Base-by-base conservation (phyloP, 2,329 filamentous ascomycete genomes). In the Nemania sp. region DNA sequence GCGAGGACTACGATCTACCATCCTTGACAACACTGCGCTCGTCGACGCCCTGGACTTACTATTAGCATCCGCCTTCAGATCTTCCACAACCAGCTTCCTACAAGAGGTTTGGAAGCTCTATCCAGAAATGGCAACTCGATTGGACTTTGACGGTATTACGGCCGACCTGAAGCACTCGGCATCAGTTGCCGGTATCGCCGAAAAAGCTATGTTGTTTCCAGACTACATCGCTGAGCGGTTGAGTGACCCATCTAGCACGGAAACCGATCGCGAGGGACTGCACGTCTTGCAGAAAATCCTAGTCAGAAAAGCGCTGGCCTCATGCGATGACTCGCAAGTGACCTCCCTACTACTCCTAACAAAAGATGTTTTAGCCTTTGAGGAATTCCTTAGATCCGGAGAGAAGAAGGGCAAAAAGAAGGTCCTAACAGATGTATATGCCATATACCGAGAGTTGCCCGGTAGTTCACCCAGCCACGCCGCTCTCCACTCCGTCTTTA, bases 401-500 rank as follows among this genome's bases (percentile, higher is more conserved):
- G 29, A 78, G 66, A 70, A 77, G 70, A 67, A 72, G 64, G 52
- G 74, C 47, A 72, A 79, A 57, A 56, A 68, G 13, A 73, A 76
- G 27, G 74, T 82, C 29, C 78, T 85, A 0, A 73, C 77, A 0
- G 74, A 81, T 2, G 79, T 86, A 10, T 88, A 88, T 73, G 73
- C 76, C 15, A 75, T 79, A 26, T 87, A 86, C 68, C 82, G 85
- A 35, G 65, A 78, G 15, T 72, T 87, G 13, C 79, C 82, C 1
- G 75, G 73, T 8, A 79, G 77, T 27, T 74, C 73, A 32, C 81
- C 85, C 1, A 77, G 80, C 11, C 73, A 78, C 13, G 62, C 72
- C 0, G 78, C 85, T 15, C 76, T 88, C 5, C 79, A 80, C 49
- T 77, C 77, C 60, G 80, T 87, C 77, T 83, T 87, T 71, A 65